These are phyloP conservation scores for Lachancea meyersii DNA, from an alignment of 805 yeast genomes.

Conservation along the genomic window DNA sequence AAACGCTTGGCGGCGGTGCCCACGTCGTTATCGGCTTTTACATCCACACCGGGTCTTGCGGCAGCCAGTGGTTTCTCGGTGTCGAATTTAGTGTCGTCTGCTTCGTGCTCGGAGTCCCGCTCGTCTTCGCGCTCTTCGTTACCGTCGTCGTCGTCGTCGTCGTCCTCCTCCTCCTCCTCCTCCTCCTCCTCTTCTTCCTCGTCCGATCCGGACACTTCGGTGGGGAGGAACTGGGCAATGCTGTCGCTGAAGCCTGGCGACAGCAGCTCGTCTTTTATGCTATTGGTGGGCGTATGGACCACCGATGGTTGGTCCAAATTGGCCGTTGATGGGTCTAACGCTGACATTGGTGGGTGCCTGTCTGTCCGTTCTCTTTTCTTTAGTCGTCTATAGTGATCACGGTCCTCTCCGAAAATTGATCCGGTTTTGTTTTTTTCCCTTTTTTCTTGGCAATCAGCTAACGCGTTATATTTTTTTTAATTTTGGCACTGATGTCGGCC, in stretches of 20 bases:
- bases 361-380: no score
- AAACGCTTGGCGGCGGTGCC: neutral
- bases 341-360: no score
- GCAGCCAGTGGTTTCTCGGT: no score
- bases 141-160: conserved; percentile 12
- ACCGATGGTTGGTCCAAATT: neutral
- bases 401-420: no score
- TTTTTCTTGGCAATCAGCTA: no score
- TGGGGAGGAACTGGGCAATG: conserved; percentile 19
- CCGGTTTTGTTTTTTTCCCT: no score
- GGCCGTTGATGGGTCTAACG: no score
- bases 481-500: no score
- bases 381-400: no score
- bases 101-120: neutral
- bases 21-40: neutral
- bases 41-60: no score
- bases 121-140: neutral
- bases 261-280: conserved; percentile 4
- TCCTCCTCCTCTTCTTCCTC: conserved; percentile 15
- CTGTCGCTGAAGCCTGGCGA: conserved; percentile 16
- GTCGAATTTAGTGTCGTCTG: no score
- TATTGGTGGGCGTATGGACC: neutral
- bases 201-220: conserved; percentile 22
- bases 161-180: conserved; percentile 12
- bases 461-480: no score